phyloP scores from a whole-genome alignment of 495 filamentous ascomycete species.

The Delitschia confertaspora region DNA sequence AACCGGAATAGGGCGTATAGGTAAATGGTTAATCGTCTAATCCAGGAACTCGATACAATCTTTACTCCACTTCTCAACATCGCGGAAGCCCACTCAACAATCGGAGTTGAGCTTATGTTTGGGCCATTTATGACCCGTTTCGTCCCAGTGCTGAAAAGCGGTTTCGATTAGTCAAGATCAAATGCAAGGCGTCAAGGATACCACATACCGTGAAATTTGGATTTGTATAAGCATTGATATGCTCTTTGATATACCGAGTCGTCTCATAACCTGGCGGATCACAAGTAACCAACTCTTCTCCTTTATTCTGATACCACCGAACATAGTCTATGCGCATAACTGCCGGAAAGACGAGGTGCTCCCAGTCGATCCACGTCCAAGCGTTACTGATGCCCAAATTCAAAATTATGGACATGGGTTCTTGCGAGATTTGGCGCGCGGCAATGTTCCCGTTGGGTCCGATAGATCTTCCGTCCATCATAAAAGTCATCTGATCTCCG shows the following conservation, averaged over 20 bases:
- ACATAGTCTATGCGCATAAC: slow-evolving; percentile 67
- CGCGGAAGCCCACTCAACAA: slow-evolving; percentile 6
- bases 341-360: slow-evolving; percentile 55
- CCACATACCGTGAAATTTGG: slow-evolving; percentile 49
- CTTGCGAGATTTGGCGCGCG: slow-evolving; percentile 56
- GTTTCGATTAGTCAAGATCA: not conserved
- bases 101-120: slow-evolving; percentile 30
- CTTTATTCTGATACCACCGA: slow-evolving; percentile 61
- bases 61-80: no score
- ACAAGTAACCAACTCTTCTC: slow-evolving; percentile 53
- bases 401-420: slow-evolving; percentile 60
- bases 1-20: no score
- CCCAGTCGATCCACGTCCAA: slow-evolving; percentile 39
- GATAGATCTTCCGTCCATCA: slow-evolving; percentile 54
- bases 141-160: slow-evolving; percentile 26
- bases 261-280: slow-evolving; percentile 64
- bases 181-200: not conserved
- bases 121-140: slow-evolving; percentile 35
- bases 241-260: slow-evolving; percentile 57
- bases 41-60: no score
- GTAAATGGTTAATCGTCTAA: no score
- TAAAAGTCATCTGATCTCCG: slow-evolving; percentile 58
- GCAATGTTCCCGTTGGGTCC: slow-evolving; percentile 69
- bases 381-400: slow-evolving; percentile 65
- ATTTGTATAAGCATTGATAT: slow-evolving; percentile 56